These are phyloP conservation scores for Wickerhamiella sergipiensis DNA, from an alignment of 805 yeast species.

Conservation along the genomic window DNA sequence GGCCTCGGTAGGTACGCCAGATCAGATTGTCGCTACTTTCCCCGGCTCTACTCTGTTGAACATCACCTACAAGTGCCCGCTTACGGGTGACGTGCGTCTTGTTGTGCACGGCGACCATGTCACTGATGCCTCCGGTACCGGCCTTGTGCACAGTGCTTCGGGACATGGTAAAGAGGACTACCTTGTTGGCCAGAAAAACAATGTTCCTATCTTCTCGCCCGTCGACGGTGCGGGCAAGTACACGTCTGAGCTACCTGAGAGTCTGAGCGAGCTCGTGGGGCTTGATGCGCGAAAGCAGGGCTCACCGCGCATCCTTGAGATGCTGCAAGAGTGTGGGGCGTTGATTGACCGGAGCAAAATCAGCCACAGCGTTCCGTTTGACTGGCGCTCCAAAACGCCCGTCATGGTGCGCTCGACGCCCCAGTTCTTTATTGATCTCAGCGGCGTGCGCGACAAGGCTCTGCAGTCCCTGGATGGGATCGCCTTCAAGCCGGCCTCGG, in stretches of 20 bases:
- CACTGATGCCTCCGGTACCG: conserved; percentile 73
- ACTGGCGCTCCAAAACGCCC: conserved; percentile 94
- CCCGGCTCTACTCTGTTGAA: conserved; percentile 32
- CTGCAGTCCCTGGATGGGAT: conserved; percentile 46
- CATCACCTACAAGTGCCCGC: conserved; percentile 42
- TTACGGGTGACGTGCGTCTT: conserved; percentile 37
- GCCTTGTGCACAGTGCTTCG: conserved; percentile 93
- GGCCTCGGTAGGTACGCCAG: conserved; percentile 8
- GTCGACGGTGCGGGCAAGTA: conserved; percentile 68
- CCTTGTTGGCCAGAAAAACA: conserved; percentile 44
- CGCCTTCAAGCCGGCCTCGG: conserved; percentile 58
- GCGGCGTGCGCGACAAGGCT: conserved; percentile 52
- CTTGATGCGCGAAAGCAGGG: conserved; percentile 52
- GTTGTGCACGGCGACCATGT: conserved; percentile 74
- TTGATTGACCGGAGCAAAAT: conserved; percentile 37
- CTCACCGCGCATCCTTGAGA: conserved; percentile 31
- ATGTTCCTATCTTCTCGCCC: conserved; percentile 53
- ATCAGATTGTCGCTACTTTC: conserved; percentile 18
- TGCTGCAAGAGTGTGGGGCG: conserved; percentile 33
- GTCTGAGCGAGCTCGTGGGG: conserved; percentile 37
- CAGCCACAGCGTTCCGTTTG: conserved; percentile 84
- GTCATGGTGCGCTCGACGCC: conserved; percentile 92
- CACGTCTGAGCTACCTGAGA: conserved; percentile 36
- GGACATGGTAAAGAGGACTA: conserved; percentile 97
- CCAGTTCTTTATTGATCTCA: conserved; percentile 91